Conservation (phyloP, 2,329 filamentous ascomycete species). For the Fusarium sterilihyphosum region DNA sequence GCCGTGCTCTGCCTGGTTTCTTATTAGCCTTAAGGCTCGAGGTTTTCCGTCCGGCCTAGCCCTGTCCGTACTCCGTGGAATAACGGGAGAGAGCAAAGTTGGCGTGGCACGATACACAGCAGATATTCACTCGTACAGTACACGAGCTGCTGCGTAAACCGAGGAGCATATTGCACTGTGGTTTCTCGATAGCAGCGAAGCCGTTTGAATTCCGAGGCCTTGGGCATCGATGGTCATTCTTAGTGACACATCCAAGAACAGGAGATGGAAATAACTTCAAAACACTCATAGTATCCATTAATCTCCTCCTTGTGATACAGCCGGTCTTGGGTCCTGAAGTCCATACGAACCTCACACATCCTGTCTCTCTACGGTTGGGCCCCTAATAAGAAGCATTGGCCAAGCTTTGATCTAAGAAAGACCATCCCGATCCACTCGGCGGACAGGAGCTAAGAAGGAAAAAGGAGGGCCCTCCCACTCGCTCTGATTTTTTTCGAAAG, state of each 20-base stretch:
- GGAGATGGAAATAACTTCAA: conserved; percentile 7
- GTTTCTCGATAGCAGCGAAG: background rate
- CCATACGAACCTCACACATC: conserved; percentile 20
- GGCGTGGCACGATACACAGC: conserved; percentile 19
- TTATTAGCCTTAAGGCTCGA: background rate
- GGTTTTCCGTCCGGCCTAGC: conserved; percentile 6
- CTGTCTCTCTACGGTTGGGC: conserved; percentile 12
- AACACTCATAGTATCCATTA: background rate
- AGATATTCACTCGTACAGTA: conserved; percentile 11
- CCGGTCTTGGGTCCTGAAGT: background rate
- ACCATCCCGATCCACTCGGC: conserved; percentile 15
- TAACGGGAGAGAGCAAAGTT: conserved; percentile 20
- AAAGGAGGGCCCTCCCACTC: conserved; percentile 9
- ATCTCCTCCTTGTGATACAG: background rate
- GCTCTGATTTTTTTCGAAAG: conserved; percentile 6
- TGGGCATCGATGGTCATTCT: background rate
- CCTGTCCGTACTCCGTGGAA: conserved; percentile 17
- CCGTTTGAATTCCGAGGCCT: background rate
- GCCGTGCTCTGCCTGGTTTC: background rate
- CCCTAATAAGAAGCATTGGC: conserved; percentile 35
- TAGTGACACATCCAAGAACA: background rate
- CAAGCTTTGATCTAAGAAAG: conserved; percentile 41
- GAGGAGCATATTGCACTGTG: background rate
- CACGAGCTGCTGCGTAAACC: background rate
- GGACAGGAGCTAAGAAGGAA: conserved; percentile 5